Conservation (phyloP, 352 stramenopile genomes). For the Globisporangium okanoganense region DNA sequence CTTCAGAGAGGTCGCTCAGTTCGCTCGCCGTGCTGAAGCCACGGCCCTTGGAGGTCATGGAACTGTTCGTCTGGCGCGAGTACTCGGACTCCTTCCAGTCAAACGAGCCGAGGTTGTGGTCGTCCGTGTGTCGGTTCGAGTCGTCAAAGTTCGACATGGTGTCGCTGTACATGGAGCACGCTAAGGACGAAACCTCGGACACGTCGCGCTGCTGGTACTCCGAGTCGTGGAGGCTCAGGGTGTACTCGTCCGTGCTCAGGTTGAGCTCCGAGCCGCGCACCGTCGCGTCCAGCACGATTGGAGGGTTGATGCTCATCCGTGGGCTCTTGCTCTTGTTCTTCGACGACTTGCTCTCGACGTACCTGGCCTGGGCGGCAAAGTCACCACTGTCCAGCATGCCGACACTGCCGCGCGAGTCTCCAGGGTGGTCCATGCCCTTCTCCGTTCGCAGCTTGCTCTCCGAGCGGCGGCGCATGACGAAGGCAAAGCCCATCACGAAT, state of each 20-base stretch:
- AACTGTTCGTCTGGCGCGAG: slow-evolving; percentile 22
- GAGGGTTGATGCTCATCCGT: slow-evolving; percentile 32
- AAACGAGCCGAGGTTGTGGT: slow-evolving; percentile 37
- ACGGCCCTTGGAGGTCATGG: slow-evolving; percentile 22
- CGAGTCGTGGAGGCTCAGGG: neutral
- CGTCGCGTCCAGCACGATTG: slow-evolving; percentile 33
- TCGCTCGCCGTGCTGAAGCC: slow-evolving; percentile 44
- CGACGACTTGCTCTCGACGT: slow-evolving; percentile 44
- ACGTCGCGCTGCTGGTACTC: slow-evolving; percentile 27
- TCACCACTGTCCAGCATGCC: slow-evolving; percentile 40
- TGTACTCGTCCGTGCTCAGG: slow-evolving; percentile 19
- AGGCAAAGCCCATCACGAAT: slow-evolving; percentile 28
- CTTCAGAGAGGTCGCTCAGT: slow-evolving; percentile 40
- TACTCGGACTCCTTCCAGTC: slow-evolving; percentile 50
- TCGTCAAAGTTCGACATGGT: slow-evolving; percentile 59
- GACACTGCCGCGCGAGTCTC: slow-evolving; percentile 22
- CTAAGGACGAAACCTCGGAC: slow-evolving; percentile 43
- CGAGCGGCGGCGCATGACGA: slow-evolving; percentile 47
- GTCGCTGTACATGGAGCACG: slow-evolving; percentile 33
- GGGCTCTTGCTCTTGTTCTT: slow-evolving; percentile 34
- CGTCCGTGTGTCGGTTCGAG: slow-evolving; percentile 30
- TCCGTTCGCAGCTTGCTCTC: slow-evolving; percentile 25
- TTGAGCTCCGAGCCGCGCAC: slow-evolving; percentile 43
- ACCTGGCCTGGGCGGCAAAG: slow-evolving; percentile 20
- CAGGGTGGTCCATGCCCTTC: slow-evolving; percentile 23